Evolutionary conservation across 345 rosid genomes (phyloP), one percentile per base, ranked within the genome.

Genomic region (Triadica sebifera): DNA sequence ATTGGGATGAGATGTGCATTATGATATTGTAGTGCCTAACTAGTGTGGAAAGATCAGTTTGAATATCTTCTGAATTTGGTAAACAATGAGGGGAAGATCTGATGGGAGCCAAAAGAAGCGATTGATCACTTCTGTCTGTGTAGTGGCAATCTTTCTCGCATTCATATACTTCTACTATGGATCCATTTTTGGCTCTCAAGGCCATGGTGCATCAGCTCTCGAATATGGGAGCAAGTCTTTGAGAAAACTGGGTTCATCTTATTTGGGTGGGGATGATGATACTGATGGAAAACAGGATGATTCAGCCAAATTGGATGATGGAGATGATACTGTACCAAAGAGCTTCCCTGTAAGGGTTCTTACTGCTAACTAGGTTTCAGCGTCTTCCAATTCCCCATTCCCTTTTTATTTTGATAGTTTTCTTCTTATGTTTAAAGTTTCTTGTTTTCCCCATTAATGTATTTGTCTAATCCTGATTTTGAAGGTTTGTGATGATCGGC

Each of bases 401-500:
- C 57, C 76, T 19, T 68, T 82, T 25, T 13, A 55, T 75, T 53
- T 70, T 69, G 73, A 60, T 69, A 37, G 57, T 67, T 74, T 49
- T 10, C 39, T 43, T 43, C 65, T 13, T 51, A 12, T 11, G 41
- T 5, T 16, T 43, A 7, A n/a, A 11, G 46, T 19, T 65, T 49
- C 16, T 53, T 19, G 34, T 29, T 51, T 70, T 19, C 59, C 3
- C 25, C 24, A 11, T n/a, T 57, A 24, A 13, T 59, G 60, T 9
- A 59, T 68, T 69, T 63, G 12, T 53, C 43, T 63, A 3, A 12
- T 45, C 51, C 10, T 61, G 29, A 15, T 67, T n/a, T 76, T 84
- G 72, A 73, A 95, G 99, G 99, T 93, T 59, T 95, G 99, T 73
- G 99, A 93, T 82, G 96, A 93, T 77, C 88, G 94, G 16, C 90